Base-by-base conservation (phyloP, 805 yeast genomes). In the Starmerella geochares region DNA sequence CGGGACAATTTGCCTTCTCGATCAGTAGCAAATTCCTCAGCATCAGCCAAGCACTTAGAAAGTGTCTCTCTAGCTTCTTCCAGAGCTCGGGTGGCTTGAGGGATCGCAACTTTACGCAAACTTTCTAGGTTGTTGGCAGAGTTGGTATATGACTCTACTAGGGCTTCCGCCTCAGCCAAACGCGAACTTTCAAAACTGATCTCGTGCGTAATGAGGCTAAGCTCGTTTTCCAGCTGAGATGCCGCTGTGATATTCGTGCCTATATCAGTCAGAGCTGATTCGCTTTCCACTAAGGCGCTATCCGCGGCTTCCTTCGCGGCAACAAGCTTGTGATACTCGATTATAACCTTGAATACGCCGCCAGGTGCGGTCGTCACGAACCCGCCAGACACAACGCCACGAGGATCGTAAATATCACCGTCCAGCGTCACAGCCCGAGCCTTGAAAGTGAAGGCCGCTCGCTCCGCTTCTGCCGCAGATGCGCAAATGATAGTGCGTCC, bases 401-500 rank as follows among this genome's bases (percentile, higher is more conserved):
- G 86, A 0, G 98, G 98, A 62, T 92, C 98, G 66, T 88, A 92
- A 10, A 82, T 76, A 64, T 92, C 98, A 46, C 98, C 99, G 48
- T 87, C 88, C 29, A 84, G 64, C 0, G 99, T 92, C 14, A 94
- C 86, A 27, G 94, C 92, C 63, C 88, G 80, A 63, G 87, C 86
- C 0, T 96, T 86, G n/a, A 92, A 52, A 33, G 50, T 20, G 43
- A 49, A 54, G 7, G 59, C 56, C 1, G 54, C 83, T 43, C 73
- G 71, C 58, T 88, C 83, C 0, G 98, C 97, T 0, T 94, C 80
- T 14, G 83, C 81, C 0, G 95, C 84, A 65, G 87, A 94, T 17
- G 78, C 69, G 67, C 98, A 92, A 20, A 92, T 75, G 39, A 94
- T 75, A n/a, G 94, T 84, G 20, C 78, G 72, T 14, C 98, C 98